These are phyloP conservation scores for Neonectria sp. DNA, from an alignment of 2,329 filamentous ascomycete species.

Conservation along the genomic window DNA sequence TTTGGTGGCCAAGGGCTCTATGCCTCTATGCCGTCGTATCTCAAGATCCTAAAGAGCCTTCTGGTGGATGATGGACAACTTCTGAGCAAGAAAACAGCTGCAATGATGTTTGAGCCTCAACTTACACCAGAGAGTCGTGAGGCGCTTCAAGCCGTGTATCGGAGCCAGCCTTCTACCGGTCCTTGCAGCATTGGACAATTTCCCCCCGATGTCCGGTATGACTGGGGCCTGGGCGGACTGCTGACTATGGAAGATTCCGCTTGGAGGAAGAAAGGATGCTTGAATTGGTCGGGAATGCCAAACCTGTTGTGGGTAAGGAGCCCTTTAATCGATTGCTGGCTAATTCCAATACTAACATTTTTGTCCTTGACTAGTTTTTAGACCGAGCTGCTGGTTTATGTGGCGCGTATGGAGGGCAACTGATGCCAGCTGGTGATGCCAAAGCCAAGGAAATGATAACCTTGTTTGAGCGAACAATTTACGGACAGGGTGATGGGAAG, in stretches of 20 bases:
- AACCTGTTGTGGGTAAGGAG: slow-evolving; percentile 9
- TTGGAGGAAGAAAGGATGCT: slow-evolving; percentile 4
- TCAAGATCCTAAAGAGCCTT: slow-evolving; percentile 4
- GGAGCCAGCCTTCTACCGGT: background rate
- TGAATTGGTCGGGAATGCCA: slow-evolving; percentile 6
- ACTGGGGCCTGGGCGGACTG: slow-evolving; percentile 11
- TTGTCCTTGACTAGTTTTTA: background rate
- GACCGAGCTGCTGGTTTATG: slow-evolving; percentile 6
- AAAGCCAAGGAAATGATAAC: background rate
- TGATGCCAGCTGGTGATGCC: slow-evolving; percentile 4
- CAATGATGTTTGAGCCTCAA: slow-evolving; percentile 10
- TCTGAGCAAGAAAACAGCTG: background rate
- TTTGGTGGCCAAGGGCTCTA: slow-evolving; percentile 12
- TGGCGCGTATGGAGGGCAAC: slow-evolving; percentile 1
- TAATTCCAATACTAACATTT: background rate
- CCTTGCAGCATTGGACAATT: slow-evolving; percentile 5
- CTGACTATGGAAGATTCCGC: background rate
- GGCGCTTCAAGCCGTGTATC: slow-evolving; percentile 3
- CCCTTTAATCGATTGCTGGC: background rate
- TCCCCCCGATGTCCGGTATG: background rate
- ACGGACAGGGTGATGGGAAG: background rate
- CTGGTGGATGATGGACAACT: slow-evolving; percentile 5
- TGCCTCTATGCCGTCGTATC: background rate
- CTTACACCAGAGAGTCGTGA: background rate
- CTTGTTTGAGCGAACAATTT: slow-evolving; percentile 5